A percentile compares a stretch with the other conserved stretches of the same genome.
phyloP scores from a whole-genome alignment of 1,139 yeast species.

The Nakaseomyces nivariensis region DNA sequence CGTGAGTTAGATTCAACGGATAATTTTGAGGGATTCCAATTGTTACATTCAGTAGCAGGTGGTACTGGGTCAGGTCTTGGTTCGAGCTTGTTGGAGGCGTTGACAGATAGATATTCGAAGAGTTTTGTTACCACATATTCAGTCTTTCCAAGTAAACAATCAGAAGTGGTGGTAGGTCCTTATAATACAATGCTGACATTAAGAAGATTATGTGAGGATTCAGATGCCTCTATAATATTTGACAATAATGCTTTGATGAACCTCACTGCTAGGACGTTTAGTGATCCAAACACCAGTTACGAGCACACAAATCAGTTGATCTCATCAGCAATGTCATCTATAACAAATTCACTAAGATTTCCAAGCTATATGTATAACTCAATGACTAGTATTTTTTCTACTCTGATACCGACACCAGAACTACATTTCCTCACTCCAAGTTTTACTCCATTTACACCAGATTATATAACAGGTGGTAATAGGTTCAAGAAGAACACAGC shows the following conservation, averaged over 20 bases:
- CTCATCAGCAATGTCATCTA: slow-evolving; percentile 72
- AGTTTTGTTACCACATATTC: slow-evolving; percentile 78
- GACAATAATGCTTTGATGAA: slow-evolving; percentile 77
- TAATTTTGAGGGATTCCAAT: slow-evolving; percentile 78
- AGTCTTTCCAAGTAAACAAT: slow-evolving; percentile 69
- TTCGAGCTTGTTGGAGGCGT: slow-evolving; percentile 62
- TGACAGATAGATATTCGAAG: slow-evolving; percentile 75
- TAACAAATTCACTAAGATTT: slow-evolving; percentile 80
- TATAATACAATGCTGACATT: slow-evolving; percentile 80
- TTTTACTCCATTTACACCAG: slow-evolving; percentile 75
- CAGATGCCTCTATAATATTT: slow-evolving; percentile 80
- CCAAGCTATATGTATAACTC: slow-evolving; percentile 91
- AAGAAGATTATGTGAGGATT: slow-evolving; percentile 67
- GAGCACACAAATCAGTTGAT: slow-evolving; percentile 78
- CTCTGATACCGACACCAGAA: slow-evolving; percentile 81
- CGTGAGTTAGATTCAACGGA: slow-evolving; percentile 89
- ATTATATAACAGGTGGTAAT: slow-evolving; percentile 46
- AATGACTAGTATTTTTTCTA: slow-evolving; percentile 69
- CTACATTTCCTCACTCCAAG: slow-evolving; percentile 80
- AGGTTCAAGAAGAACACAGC: slow-evolving; percentile 66
- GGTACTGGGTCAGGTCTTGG: slow-evolving; percentile 98
- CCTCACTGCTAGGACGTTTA: slow-evolving; percentile 31
- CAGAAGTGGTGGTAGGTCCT: slow-evolving; percentile 96
- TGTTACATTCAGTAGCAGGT: slow-evolving; percentile 94
- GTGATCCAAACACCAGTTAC: slow-evolving; percentile 40